Evolutionary conservation across 805 yeast species (phyloP).

Genomic region (Zygosaccharomyces bisporus): DNA sequence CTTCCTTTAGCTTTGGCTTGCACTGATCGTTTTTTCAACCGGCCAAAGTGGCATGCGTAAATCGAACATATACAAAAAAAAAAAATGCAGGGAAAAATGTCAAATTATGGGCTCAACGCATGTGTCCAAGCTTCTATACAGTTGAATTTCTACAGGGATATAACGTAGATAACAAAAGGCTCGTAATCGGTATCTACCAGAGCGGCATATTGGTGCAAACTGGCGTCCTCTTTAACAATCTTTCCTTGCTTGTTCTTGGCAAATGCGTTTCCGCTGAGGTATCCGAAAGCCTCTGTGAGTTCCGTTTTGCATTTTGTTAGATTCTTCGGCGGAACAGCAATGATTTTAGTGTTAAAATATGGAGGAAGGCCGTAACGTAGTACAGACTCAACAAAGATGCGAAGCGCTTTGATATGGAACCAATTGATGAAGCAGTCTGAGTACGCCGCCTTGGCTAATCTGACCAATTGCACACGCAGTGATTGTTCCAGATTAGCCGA

Average conservation of each 20-base stretch:
- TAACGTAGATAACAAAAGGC: conserved; percentile 80
- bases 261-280: conserved; percentile 88
- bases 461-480: conserved; percentile 68
- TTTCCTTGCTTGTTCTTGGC: conserved; percentile 62
- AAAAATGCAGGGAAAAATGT: not conserved
- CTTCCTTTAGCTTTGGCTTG: too few relatives aligned
- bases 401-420: conserved; percentile 84
- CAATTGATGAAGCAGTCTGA: conserved; percentile 79
- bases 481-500: conserved; percentile 73
- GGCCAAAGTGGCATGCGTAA: conserved; percentile 1
- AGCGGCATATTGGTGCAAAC: conserved; percentile 82
- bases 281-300: conserved; percentile 73
- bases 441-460: conserved; percentile 86
- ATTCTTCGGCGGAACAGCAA: conserved; percentile 45
- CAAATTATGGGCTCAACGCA: not conserved
- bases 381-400: conserved; percentile 89
- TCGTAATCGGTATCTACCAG: conserved; percentile 93
- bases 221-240: conserved; percentile 53
- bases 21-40: not conserved
- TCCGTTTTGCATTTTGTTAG: conserved; percentile 61
- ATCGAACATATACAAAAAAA: not conserved
- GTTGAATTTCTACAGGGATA: conserved; percentile 12
- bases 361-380: conserved; percentile 97
- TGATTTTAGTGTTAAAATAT: conserved; percentile 58
- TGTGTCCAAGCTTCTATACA: conserved; percentile 7